Conservation (phyloP, 192 early-diverging fungal genomes). For the Chytriomyces sp. region DNA sequence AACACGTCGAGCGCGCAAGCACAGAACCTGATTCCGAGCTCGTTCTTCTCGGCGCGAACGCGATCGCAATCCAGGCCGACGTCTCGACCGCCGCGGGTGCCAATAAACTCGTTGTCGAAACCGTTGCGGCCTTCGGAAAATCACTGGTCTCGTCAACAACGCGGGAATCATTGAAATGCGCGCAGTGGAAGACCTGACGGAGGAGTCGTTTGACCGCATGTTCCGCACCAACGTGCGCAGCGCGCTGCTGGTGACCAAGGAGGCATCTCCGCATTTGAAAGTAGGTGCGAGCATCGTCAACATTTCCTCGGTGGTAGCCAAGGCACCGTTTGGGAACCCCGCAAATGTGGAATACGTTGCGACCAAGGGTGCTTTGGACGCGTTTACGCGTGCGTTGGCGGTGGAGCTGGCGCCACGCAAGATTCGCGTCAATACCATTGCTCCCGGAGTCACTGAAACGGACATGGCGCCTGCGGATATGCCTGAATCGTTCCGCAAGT, state of each 20-base stretch:
- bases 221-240: conserved; percentile 39
- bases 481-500: conserved; percentile 10
- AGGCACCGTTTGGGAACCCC: conserved; percentile 6
- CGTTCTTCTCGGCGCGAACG: conserved; percentile 26
- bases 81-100: conserved; percentile 37
- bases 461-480: conserved; percentile 6
- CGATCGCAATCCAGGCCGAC: conserved; percentile 47
- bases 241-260: conserved; percentile 28
- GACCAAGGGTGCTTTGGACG: conserved; percentile 41
- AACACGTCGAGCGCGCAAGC: too few relatives aligned
- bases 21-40: too few relatives aligned
- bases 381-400: conserved; percentile 35
- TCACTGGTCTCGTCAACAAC: too few relatives aligned
- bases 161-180: conserved; percentile 33
- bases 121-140: too few relatives aligned
- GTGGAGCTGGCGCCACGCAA: conserved; percentile 38
- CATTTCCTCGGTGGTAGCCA: conserved; percentile 35
- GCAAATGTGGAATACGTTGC: conserved; percentile 37
- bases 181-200: conserved; percentile 32
- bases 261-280: conserved; percentile 36
- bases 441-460: conserved; percentile 34
- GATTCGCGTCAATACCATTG: conserved; percentile 45
- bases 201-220: conserved; percentile 33
- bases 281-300: conserved; percentile 35
- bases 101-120: conserved; percentile 32